phyloP scores from a whole-genome alignment of 306 rosid species.

The Styphnolobium japonicum region DNA sequence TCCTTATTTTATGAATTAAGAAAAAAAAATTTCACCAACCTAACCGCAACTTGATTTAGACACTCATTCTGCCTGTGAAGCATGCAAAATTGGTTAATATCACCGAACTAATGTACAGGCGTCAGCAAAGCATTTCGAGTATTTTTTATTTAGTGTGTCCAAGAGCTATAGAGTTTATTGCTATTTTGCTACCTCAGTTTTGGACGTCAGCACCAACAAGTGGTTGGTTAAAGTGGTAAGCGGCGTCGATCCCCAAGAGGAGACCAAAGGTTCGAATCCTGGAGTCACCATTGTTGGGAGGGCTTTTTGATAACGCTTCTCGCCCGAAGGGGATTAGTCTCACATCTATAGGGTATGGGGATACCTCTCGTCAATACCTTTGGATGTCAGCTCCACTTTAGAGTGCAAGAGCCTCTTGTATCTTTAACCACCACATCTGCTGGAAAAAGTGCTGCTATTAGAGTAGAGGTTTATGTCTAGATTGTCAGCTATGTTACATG shows the following conservation, averaged over 20 bases:
- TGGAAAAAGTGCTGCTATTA: background rate
- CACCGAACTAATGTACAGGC: background rate
- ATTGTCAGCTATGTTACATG: background rate
- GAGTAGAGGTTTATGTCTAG: background rate
- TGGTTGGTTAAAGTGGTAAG: too few species aligned
- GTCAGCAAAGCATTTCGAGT: background rate
- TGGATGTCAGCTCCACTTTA: background rate
- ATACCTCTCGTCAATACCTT: too few species aligned
- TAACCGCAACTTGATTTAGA: background rate
- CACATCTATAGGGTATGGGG: too few species aligned
- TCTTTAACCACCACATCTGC: background rate
- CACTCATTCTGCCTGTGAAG: background rate
- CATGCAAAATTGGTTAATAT: background rate
- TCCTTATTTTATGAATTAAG: background rate
- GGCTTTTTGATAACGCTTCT: too few species aligned
- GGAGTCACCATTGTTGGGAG: too few species aligned
- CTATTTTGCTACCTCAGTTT: slow-evolving; percentile 12
- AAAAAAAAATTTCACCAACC: background rate
- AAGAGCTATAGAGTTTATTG: background rate
- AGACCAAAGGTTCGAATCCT: too few species aligned
- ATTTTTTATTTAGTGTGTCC: background rate
- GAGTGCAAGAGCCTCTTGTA: background rate
- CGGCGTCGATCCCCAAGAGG: too few species aligned
- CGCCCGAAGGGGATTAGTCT: too few species aligned
- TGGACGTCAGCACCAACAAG: slow-evolving; percentile 2